Percentiles rank a stretch among this genome's conserved stretches.
Evolutionary conservation across 2,329 filamentous ascomycete species (phyloP).

Genomic region (Apiospora marii): DNA sequence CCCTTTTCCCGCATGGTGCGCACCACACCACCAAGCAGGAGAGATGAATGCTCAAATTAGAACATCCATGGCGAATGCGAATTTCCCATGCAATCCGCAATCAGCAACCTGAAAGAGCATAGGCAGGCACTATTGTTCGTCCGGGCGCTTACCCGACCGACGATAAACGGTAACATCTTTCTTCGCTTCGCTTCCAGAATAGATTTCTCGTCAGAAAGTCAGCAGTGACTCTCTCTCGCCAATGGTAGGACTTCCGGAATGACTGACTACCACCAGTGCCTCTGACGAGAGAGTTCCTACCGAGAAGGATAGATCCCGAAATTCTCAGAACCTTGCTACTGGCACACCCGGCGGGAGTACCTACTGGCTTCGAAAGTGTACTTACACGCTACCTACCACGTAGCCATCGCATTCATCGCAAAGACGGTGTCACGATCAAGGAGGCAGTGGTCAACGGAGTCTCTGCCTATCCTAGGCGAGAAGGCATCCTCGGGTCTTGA

Average conservation of each 20-base stretch:
- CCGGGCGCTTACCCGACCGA: neutral
- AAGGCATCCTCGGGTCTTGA: neutral
- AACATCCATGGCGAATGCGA: neutral
- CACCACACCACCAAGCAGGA: neutral
- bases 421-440: neutral
- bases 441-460: neutral
- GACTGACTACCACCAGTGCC: neutral
- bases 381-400: neutral
- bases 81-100: neutral
- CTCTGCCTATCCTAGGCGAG: neutral
- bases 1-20: neutral
- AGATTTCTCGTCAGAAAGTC: slow-evolving; percentile 9
- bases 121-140: neutral
- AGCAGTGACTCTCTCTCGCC: neutral
- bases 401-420: neutral
- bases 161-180: slow-evolving; percentile 1
- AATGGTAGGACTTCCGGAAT: neutral
- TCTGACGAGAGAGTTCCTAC: neutral
- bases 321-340: slow-evolving; percentile 9
- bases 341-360: slow-evolving; percentile 5
- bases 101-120: neutral
- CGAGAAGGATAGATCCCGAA: neutral
- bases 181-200: slow-evolving; percentile 9
- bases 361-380: neutral
- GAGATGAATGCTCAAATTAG: neutral